Percentiles rank a stretch among this genome's conserved stretches.
Conservation (phyloP, 2,329 filamentous ascomycete species). For the Verticillium klebahnii region DNA sequence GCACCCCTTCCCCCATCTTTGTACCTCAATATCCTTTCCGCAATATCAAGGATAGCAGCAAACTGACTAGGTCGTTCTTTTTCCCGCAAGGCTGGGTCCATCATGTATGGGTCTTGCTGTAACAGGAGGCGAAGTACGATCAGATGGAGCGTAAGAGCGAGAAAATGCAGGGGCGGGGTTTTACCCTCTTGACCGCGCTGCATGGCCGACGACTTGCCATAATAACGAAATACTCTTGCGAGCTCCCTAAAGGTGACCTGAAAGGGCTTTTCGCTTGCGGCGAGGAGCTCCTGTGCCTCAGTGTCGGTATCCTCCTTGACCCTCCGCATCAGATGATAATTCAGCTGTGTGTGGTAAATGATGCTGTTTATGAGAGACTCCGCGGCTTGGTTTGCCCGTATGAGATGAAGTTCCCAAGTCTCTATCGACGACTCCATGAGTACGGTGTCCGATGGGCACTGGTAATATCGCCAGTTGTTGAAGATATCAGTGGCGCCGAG, state of each 20-base stretch:
- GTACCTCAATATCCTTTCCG: not conserved
- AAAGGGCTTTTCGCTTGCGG: not conserved
- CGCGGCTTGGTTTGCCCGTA: constrained; percentile 1
- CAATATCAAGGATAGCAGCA: not conserved
- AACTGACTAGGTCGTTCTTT: not conserved
- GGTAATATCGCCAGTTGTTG: constrained; percentile 8
- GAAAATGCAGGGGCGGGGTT: not conserved
- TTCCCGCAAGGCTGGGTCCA: not conserved
- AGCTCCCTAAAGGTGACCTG: not conserved
- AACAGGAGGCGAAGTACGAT: not conserved
- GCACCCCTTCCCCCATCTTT: not conserved
- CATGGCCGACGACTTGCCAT: not conserved
- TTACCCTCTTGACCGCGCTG: not conserved
- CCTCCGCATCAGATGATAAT: not conserved
- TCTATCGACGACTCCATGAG: not conserved
- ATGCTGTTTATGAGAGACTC: constrained; percentile 10
- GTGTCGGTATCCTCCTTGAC: not conserved
- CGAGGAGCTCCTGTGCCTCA: not conserved
- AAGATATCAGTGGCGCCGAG: not conserved
- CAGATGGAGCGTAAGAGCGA: not conserved
- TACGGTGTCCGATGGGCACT: not conserved
- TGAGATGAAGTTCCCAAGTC: not conserved
- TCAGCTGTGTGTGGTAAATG: not conserved
- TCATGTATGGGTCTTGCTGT: not conserved
- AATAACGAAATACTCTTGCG: not conserved